Conservation (phyloP, 1,139 yeast genomes). For the Blastobotrys petasosporus region DNA sequence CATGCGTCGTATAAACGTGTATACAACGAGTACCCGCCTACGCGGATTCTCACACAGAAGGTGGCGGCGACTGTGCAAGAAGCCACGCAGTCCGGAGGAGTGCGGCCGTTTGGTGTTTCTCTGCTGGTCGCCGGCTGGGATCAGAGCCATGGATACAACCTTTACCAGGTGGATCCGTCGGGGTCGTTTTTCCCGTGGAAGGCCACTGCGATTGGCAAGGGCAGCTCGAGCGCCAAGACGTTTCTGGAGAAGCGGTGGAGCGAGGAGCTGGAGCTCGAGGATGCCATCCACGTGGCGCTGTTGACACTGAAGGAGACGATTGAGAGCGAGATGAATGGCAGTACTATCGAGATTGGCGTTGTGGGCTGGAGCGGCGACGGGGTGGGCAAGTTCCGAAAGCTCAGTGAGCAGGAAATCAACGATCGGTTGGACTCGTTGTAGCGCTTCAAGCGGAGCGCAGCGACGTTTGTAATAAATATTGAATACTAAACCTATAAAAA, state of each 20-base stretch:
- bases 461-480: too few species aligned
- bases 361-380: conserved; percentile 81
- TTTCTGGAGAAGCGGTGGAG: conserved; percentile 98
- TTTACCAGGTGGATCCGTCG: conserved; percentile 96
- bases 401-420: conserved; percentile 84
- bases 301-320: conserved; percentile 92
- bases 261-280: conserved; percentile 92
- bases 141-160: conserved; percentile 69
- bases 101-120: conserved; percentile 96
- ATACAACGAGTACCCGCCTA: conserved; percentile 96
- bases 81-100: conserved; percentile 97
- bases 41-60: conserved; percentile 87
- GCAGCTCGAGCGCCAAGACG: conserved; percentile 90
- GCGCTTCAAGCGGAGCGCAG: too few species aligned
- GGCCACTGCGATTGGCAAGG: conserved; percentile 98
- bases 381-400: conserved; percentile 70
- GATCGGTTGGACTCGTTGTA: conserved; percentile 90
- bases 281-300: conserved; percentile 94
- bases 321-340: conserved; percentile 97
- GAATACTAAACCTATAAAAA: too few species aligned
- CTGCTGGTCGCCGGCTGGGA: conserved; percentile 92
- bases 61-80: conserved; percentile 97
- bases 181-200: conserved; percentile 99
- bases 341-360: conserved; percentile 87
- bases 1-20: conserved; percentile 89